Evolutionary conservation across 768 basidiomycete genomes (phyloP).

Genomic region (Termitomyces sp.): DNA sequence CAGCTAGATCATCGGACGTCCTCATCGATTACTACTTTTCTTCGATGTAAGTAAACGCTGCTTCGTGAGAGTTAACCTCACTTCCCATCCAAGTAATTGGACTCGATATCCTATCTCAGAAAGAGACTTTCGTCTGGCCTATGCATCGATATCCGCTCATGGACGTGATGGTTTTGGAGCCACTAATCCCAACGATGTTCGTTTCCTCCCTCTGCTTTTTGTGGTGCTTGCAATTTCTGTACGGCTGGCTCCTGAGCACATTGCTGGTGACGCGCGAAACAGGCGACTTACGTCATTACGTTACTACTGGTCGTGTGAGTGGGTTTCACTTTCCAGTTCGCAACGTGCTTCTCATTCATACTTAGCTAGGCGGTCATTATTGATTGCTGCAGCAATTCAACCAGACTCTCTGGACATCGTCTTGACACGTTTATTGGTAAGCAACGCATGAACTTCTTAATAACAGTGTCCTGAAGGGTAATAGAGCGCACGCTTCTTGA

Average conservation of each 20-base stretch:
- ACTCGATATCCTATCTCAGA: constrained; percentile 91
- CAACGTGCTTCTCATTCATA: not conserved
- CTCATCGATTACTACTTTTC: constrained; percentile 81
- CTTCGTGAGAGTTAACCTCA: constrained; percentile 7
- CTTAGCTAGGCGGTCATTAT: constrained; percentile 76
- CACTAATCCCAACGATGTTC: constrained; percentile 69
- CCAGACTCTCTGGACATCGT: constrained; percentile 91
- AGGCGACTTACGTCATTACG: constrained; percentile 77
- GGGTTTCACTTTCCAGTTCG: not conserved
- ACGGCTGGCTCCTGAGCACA: constrained; percentile 77
- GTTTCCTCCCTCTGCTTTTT: constrained; percentile 88
- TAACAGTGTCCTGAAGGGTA: constrained; percentile 31
- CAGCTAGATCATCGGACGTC: constrained; percentile 64
- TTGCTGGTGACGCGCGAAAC: constrained; percentile 74
- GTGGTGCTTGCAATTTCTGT: constrained; percentile 88
- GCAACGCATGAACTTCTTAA: constrained; percentile 31
- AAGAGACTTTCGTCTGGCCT: constrained; percentile 70
- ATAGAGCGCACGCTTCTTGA: constrained; percentile 52
- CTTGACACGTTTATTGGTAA: constrained; percentile 82
- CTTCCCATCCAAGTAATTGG: constrained; percentile 62
- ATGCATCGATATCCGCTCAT: constrained; percentile 57
- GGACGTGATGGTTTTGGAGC: constrained; percentile 53
- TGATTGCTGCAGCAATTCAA: constrained; percentile 91
- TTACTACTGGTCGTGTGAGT: constrained; percentile 95
- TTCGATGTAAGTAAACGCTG: constrained; percentile 42